Evolutionary conservation across 1,139 yeast genomes (phyloP), one percentile per base, ranked within the genome.

Genomic region (Suhomyces wounanorum): DNA sequence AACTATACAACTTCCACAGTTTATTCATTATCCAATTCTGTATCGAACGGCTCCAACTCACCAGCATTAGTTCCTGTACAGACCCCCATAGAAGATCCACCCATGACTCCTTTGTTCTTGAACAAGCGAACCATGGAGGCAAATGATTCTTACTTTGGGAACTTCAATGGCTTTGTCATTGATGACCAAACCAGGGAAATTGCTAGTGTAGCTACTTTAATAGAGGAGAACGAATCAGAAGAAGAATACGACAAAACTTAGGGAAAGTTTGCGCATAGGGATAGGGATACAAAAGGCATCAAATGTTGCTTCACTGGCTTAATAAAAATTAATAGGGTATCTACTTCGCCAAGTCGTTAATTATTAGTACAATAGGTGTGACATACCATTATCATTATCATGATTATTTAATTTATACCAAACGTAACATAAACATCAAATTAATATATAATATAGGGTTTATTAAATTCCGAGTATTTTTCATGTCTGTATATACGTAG

Each of bases 41-140:
- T 53, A 3, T 52, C 52, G n/a, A 57, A 57, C 21, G 77, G 75
- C 1, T 60, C 61, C 48, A 61, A 62, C 40, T 72, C 78, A 6
- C 80, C 81, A 0, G 62, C 63, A 3, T 59, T 77, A 40, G 64
- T 65, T 28, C 81, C 81, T 0, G 81, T 76, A 0, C 76, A 67
- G 51, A 75, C 81, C 0, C 80, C 80, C 1, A 57, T 62, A 13
- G 81, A 74, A 50, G 81, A 75, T 35, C 67, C 71, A 33, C 80
- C 80, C 1, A 77, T 77, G 80, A 77, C 81, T 2, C 81, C 81
- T 2, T 64, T 77, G 51, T 67, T 64, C 48, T 62, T 77, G 50
- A 70, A 63, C 37, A 51, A 45, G 30, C 41, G 43, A 13, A 44
- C 51, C 8, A 14, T 33, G 16, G 53, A 45, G 11, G 33, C 26